These are phyloP conservation scores for Clohesyomyces aquaticus DNA, from an alignment of 495 filamentous ascomycete genomes.

Conservation along the genomic window DNA sequence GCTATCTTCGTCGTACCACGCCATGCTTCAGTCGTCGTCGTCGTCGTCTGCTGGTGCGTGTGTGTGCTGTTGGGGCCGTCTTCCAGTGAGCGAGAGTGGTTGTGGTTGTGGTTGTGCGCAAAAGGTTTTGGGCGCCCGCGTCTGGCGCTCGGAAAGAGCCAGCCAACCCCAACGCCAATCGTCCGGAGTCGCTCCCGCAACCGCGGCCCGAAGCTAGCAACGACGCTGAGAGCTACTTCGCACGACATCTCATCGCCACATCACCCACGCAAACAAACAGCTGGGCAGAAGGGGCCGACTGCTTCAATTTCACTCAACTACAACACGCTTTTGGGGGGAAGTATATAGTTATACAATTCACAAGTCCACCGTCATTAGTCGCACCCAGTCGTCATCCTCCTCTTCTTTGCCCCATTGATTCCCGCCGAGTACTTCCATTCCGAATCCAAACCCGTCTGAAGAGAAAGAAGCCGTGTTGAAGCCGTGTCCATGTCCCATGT, in stretches of 20 bases:
- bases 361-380: constrained; percentile 36
- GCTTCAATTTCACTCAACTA: constrained; percentile 21
- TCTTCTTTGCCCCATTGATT: constrained; percentile 2
- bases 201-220: constrained; percentile 20
- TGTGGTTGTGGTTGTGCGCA: constrained; percentile 1
- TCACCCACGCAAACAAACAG: not conserved
- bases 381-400: constrained; percentile 23
- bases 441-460: not conserved
- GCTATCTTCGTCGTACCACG: constrained; percentile 40
- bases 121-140: constrained; percentile 18
- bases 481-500: too few relatives aligned
- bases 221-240: constrained; percentile 14
- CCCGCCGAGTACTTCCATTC: too few relatives aligned
- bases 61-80: too few relatives aligned
- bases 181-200: constrained; percentile 3
- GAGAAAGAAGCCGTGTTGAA: constrained; percentile 18
- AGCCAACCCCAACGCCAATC: constrained; percentile 10
- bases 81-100: not conserved
- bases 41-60: too few relatives aligned
- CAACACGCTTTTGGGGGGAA: constrained; percentile 30
- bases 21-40: constrained; percentile 32
- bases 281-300: constrained; percentile 24
- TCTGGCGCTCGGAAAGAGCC: too few relatives aligned
- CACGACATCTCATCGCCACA: constrained; percentile 19
- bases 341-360: constrained; percentile 40